phyloP scores from a whole-genome alignment of 2,329 filamentous ascomycete species.

The Pestalotiopsis sp. region DNA sequence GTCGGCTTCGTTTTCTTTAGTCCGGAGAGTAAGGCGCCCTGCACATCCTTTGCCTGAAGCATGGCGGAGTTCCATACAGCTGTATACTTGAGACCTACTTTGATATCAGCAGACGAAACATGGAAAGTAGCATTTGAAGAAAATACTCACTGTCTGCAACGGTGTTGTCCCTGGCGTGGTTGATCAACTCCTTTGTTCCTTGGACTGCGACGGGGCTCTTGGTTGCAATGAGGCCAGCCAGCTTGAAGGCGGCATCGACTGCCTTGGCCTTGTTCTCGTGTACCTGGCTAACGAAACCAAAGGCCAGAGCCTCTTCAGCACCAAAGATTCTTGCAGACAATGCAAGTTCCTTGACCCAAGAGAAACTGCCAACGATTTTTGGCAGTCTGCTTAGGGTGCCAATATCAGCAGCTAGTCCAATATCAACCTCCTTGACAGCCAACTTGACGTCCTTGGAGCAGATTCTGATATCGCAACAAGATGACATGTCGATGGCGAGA shows the following conservation, averaged over 20 bases:
- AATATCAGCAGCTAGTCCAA: constrained; percentile 79
- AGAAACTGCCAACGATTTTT: constrained; percentile 70
- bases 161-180: constrained; percentile 69
- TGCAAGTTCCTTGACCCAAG: constrained; percentile 81
- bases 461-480: constrained; percentile 72
- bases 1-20: constrained; percentile 78
- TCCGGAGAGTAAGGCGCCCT: constrained; percentile 73
- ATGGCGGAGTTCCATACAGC: constrained; percentile 85
- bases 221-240: constrained; percentile 59
- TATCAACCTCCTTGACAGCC: constrained; percentile 81
- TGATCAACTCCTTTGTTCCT: constrained; percentile 34
- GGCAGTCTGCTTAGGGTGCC: constrained; percentile 75
- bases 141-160: constrained; percentile 70
- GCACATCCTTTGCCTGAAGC: constrained; percentile 79
- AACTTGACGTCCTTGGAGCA: constrained; percentile 63
- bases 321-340: constrained; percentile 72
- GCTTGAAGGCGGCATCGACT: constrained; percentile 27
- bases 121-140: neutral
- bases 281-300: constrained; percentile 72
- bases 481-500: constrained; percentile 74
- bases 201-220: constrained; percentile 75
- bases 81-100: constrained; percentile 75
- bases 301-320: constrained; percentile 68
- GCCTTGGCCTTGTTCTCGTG: constrained; percentile 45
- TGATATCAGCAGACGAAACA: constrained; percentile 22